Evolutionary conservation across 2,329 filamentous ascomycete species (phyloP), one percentile per base, ranked within the genome.

Genomic region (Immersiporthe knoxdaviesiana): DNA sequence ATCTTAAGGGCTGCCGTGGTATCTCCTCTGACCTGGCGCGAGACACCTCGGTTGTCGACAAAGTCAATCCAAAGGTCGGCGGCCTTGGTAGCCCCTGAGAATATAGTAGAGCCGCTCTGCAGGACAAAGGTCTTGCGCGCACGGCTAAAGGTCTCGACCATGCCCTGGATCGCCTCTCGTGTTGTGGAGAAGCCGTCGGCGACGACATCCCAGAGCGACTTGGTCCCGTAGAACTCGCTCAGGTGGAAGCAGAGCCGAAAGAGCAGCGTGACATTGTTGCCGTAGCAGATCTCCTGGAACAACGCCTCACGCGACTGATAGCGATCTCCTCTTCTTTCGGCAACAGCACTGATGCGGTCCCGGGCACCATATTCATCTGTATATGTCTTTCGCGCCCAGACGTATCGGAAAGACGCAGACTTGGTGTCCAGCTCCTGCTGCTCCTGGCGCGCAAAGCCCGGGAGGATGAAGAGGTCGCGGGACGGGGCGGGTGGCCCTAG

Each of bases 251-350:
- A 69, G 2, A 65, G 67, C n/a, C 65, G 58, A 39, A 69, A 41
- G 21, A 69, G 61, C 37, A 69, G 16, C 14, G 69, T 61, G 54
- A 71, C 58, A 24, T 71, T 71, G 27, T 71, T 71, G 39, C 67
- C 69, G 24, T 67, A 71, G n/a, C 64, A 54, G 37, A 67, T 60
- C 44, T 68, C 66, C 1, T n/a, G 44, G 3, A 56, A 35, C 2
- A 16, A 3, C 6, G 10, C 10, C 1, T 44, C 56, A 1, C 21
- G 21, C n/a, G 52, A 8, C 30, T 35, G 16, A 1, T 3, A 16
- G 18, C 7, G n/a, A 44, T 59, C 14, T 12, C 12, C 12, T 10
- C 6, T 18, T 7, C 12, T 18, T 6, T 18, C 18, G 18, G 16
- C 41, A 44, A 6, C 41, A 44, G 41, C 41, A 44, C 41, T 21